These are phyloP conservation scores for Aethionema arabicum DNA, from an alignment of 345 rosid species.

Conservation along the genomic window DNA sequence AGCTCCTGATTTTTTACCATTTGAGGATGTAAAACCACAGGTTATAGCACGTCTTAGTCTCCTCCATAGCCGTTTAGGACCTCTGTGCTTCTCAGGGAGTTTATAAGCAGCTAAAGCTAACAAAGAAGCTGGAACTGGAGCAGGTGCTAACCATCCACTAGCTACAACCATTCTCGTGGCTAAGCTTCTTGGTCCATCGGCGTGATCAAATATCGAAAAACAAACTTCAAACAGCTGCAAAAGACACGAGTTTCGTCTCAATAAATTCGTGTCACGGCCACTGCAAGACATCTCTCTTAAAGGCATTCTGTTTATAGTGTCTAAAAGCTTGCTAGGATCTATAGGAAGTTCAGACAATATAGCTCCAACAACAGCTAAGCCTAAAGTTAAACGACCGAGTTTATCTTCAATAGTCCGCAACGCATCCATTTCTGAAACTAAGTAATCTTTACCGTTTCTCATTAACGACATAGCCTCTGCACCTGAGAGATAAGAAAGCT, in stretches of 20 bases:
- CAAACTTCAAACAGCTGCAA: conserved; percentile 92
- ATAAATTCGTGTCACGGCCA: conserved; percentile 47
- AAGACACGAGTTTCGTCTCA: conserved; percentile 59
- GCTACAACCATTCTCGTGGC: conserved; percentile 91
- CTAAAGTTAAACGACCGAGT: conserved; percentile 71
- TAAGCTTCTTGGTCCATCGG: conserved; percentile 82
- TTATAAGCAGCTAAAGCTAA: conserved; percentile 74
- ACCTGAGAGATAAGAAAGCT: conserved; percentile 74
- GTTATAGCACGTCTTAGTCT: conserved; percentile 56
- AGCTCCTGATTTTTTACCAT: conserved; percentile 63
- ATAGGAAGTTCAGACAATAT: conserved; percentile 87
- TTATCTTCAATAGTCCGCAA: conserved; percentile 83
- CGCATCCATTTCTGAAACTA: conserved; percentile 64
- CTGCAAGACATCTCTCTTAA: conserved; percentile 61
- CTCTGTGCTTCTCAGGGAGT: conserved; percentile 66
- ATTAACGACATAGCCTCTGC: conserved; percentile 82
- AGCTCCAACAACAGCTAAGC: conserved; percentile 78
- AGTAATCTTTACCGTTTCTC: conserved; percentile 67
- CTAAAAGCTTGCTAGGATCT: conserved; percentile 80
- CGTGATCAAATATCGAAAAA: conserved; percentile 92
- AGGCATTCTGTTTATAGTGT: conserved; percentile 86
- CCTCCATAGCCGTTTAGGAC: conserved; percentile 54
- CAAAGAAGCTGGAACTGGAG: conserved; percentile 65
- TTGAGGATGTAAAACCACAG: conserved; percentile 65
- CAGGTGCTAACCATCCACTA: conserved; percentile 93